Conservation (phyloP, 129 eudicot genomes). For the Flaveria sonorensis region DNA sequence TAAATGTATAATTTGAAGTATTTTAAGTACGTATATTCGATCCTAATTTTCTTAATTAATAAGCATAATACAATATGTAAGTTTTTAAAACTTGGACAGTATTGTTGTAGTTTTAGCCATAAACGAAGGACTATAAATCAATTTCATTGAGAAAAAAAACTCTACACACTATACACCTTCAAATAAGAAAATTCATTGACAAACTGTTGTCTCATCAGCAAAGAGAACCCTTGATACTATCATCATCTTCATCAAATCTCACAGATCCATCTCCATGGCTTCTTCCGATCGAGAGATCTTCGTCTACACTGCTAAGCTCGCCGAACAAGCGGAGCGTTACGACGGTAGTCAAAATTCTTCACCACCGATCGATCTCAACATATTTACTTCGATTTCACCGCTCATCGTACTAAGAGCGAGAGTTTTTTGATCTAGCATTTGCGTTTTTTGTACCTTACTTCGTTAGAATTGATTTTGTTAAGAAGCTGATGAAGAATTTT, state of each 20-base stretch:
- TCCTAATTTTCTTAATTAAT: no score
- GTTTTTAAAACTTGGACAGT: no score
- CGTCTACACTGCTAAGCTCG: constrained; percentile 45
- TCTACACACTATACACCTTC: neutral
- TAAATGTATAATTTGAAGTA: no score
- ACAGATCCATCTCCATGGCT: constrained; percentile 33
- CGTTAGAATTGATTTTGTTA: neutral
- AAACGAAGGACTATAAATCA: neutral
- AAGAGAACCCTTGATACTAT: constrained; percentile 19
- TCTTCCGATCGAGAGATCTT: constrained; percentile 39
- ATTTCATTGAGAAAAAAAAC: no score
- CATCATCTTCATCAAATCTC: constrained; percentile 17
- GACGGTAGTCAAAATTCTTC: constrained; percentile 18
- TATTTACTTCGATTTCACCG: constrained; percentile 13
- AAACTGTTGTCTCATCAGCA: neutral
- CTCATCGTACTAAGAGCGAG: neutral
- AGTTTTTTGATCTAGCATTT: neutral
- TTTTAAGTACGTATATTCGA: no score
- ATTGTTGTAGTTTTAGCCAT: no score
- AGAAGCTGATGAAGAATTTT: neutral
- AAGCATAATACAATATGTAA: no score
- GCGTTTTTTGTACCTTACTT: neutral
- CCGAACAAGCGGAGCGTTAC: constrained; percentile 43
- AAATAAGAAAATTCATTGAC: constrained; percentile 8
- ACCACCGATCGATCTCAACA: neutral